Conservation (phyloP, 2,329 filamentous ascomycete species). For the Fusarium abutilonis region DNA sequence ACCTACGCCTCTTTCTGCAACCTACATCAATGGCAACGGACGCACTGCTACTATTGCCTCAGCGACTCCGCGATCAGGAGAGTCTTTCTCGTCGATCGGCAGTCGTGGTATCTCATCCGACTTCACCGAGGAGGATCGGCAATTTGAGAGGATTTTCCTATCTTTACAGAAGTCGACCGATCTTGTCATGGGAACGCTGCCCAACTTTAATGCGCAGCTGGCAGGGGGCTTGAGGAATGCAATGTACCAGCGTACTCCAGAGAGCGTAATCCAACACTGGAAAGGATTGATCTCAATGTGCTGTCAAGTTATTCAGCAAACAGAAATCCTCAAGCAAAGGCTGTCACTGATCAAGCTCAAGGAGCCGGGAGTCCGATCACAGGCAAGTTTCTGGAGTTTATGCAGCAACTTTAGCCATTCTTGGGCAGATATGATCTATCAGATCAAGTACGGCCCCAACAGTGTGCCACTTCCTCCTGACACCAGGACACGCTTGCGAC, state of each 20-base stretch:
- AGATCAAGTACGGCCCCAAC: conserved; percentile 66
- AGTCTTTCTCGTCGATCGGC: conserved; percentile 75
- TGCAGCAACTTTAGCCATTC: conserved; percentile 79
- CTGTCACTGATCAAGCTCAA: conserved; percentile 84
- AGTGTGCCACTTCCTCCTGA: conserved; percentile 68
- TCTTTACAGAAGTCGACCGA: conserved; percentile 79
- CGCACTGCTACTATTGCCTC: conserved; percentile 64
- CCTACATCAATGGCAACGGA: conserved; percentile 60
- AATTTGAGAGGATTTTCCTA: conserved; percentile 84
- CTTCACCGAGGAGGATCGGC: conserved; percentile 77
- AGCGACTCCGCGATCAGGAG: conserved; percentile 82
- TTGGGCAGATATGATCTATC: conserved; percentile 72
- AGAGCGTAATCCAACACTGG: conserved; percentile 72
- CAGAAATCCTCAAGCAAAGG: conserved; percentile 76
- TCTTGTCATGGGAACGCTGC: conserved; percentile 76
- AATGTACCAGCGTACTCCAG: conserved; percentile 66
- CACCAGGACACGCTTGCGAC: conserved; percentile 77
- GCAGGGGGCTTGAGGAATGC: conserved; percentile 70
- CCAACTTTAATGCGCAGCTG: conserved; percentile 74
- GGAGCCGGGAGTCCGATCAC: conserved; percentile 77
- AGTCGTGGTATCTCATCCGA: conserved; percentile 63
- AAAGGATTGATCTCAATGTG: conserved; percentile 77
- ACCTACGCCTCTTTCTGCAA: conserved; percentile 48
- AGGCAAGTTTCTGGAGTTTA: conserved; percentile 71
- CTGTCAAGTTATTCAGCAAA: conserved; percentile 74